A percentile compares a stretch with the other conserved stretches of the same genome.
Conservation (phyloP, 1,284 basidiomycete species). For the Rhodotorula sp. region DNA sequence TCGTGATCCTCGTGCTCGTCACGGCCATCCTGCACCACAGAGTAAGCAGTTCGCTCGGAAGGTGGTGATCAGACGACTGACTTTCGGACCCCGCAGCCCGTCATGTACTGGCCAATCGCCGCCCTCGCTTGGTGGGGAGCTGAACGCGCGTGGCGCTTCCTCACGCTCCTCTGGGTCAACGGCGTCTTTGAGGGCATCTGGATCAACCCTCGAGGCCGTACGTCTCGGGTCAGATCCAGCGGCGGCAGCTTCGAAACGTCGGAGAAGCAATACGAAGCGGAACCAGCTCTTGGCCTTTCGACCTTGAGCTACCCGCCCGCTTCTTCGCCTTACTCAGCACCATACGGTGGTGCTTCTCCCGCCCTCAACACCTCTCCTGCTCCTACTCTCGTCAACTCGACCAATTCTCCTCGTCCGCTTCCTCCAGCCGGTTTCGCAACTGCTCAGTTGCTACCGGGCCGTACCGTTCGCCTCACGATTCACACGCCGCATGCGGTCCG, state of each 20-base stretch:
- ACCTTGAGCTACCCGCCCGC: slow-evolving; percentile 21
- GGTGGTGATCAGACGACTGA: neutral
- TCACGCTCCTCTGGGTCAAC: slow-evolving; percentile 66
- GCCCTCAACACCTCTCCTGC: slow-evolving; percentile 8
- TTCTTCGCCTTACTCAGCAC: neutral
- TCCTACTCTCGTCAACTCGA: slow-evolving; percentile 5
- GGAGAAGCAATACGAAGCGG: slow-evolving; percentile 15
- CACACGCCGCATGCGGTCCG: slow-evolving; percentile 60
- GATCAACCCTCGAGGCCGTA: slow-evolving; percentile 1
- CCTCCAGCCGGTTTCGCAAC: slow-evolving; percentile 70
- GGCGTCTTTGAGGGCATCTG: slow-evolving; percentile 48
- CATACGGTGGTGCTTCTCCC: neutral
- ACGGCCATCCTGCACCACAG: slow-evolving; percentile 68
- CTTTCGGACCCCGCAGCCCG: slow-evolving; percentile 3
- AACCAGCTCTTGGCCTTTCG: slow-evolving; percentile 4
- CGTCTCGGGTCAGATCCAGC: neutral
- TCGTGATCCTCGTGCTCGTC: slow-evolving; percentile 63
- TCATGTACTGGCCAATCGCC: slow-evolving; percentile 56
- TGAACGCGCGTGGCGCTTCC: slow-evolving; percentile 63
- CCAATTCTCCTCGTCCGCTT: slow-evolving; percentile 27
- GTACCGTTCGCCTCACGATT: slow-evolving; percentile 70
- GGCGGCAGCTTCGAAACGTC: slow-evolving; percentile 12
- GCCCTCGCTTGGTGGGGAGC: slow-evolving; percentile 65
- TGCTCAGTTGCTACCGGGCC: slow-evolving; percentile 73
- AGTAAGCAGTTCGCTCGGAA: slow-evolving; percentile 37